Percentiles rank a stretch among this genome's conserved stretches.
Conservation (phyloP, 495 filamentous ascomycete species). For the Podospora pseudocomata region DNA sequence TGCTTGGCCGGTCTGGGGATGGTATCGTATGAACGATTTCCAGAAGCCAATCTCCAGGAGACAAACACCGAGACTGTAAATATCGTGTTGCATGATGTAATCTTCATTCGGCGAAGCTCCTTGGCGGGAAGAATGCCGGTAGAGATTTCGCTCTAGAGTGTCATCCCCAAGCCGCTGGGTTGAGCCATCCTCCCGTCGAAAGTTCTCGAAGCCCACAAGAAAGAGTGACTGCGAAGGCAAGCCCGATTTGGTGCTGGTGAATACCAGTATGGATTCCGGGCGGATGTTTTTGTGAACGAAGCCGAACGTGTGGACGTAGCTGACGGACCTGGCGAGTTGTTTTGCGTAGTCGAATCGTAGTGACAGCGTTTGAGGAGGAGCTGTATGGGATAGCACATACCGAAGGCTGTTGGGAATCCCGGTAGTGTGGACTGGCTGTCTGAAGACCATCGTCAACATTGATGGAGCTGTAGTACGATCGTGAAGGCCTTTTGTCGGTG, state of each 20-base stretch:
- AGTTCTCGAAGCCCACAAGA: slow-evolving; percentile 51
- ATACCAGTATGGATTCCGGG: slow-evolving; percentile 51
- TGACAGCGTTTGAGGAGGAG: background rate
- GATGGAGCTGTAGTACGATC: background rate
- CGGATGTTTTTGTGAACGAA: slow-evolving; percentile 60
- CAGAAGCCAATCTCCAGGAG: slow-evolving; percentile 60
- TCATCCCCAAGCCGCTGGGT: slow-evolving; percentile 33
- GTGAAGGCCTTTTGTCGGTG: background rate
- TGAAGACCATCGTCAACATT: background rate
- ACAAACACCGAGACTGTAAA: slow-evolving; percentile 60
- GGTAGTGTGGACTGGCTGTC: background rate
- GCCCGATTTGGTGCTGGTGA: slow-evolving; percentile 17
- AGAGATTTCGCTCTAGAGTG: slow-evolving; percentile 47
- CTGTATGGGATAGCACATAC: background rate
- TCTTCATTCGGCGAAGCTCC: slow-evolving; percentile 35
- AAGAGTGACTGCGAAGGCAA: slow-evolving; percentile 23
- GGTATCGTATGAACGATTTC: slow-evolving; percentile 43
- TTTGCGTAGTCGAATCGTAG: background rate
- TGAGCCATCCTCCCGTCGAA: slow-evolving; percentile 33
- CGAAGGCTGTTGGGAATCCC: background rate
- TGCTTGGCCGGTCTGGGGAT: background rate
- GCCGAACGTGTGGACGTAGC: slow-evolving; percentile 47
- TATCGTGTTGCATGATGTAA: slow-evolving; percentile 59
- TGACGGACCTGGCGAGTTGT: slow-evolving; percentile 25
- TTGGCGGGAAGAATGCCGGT: slow-evolving; percentile 52